Evolutionary conservation across 202 grass and related monocot species (phyloP).

Genomic region (Setaria italica): DNA sequence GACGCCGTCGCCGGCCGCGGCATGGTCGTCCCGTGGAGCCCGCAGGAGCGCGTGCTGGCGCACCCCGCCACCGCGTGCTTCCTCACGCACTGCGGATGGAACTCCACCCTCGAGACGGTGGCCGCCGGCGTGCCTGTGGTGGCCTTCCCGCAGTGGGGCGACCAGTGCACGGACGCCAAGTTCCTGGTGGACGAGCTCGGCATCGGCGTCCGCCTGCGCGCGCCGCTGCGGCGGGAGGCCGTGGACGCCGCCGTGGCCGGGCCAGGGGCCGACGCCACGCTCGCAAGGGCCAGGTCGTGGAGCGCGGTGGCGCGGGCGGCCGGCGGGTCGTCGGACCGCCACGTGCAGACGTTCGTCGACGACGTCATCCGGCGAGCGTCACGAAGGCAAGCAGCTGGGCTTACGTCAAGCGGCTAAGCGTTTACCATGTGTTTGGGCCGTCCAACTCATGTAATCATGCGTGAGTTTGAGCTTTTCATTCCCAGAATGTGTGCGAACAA

Average conservation of each 20-base stretch:
- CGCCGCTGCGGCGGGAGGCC: constrained; percentile 48
- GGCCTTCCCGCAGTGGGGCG: constrained; percentile 57
- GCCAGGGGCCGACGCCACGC: constrained; percentile 27
- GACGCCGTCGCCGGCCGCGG: neutral
- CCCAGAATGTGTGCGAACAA: no score
- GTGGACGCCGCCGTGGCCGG: constrained; percentile 52
- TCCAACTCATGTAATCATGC: no score
- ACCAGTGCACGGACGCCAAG: constrained; percentile 59
- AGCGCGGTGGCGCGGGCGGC: constrained; percentile 38
- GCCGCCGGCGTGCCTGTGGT: constrained; percentile 59
- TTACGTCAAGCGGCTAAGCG: no score
- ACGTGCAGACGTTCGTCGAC: constrained; percentile 12
- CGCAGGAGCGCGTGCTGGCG: constrained; percentile 55
- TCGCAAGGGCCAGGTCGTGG: constrained; percentile 38
- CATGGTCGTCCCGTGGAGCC: constrained; percentile 58
- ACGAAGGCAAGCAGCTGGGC: no score
- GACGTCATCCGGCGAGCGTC: neutral
- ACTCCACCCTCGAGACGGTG: constrained; percentile 60
- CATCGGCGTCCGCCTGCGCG: constrained; percentile 50
- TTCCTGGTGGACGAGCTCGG: constrained; percentile 50
- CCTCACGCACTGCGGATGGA: constrained; percentile 72
- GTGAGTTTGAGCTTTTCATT: no score
- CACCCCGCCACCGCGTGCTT: constrained; percentile 56
- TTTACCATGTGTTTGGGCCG: no score
- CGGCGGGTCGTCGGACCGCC: constrained; percentile 39